A percentile compares a stretch with the other conserved stretches of the same genome.
Evolutionary conservation across 805 yeast genomes (phyloP).

Genomic region (Barnettozyma californica): DNA sequence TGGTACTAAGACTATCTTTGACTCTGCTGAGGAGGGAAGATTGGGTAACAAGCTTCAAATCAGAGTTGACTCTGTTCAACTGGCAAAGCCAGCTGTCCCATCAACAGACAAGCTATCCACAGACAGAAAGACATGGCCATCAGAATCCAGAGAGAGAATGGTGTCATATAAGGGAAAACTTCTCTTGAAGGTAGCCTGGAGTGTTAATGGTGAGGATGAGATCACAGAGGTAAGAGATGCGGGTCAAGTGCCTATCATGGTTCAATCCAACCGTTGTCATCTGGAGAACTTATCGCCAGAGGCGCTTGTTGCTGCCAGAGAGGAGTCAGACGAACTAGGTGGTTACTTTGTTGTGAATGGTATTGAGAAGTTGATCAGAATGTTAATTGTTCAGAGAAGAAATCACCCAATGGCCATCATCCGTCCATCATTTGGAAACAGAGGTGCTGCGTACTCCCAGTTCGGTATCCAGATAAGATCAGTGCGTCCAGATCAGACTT

Average conservation of each 20-base stretch:
- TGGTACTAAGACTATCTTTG: slow-evolving; percentile 81
- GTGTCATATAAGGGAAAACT: slow-evolving; percentile 74
- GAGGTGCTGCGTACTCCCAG: slow-evolving; percentile 86
- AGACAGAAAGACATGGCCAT: slow-evolving; percentile 75
- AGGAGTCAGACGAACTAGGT: slow-evolving; percentile 93
- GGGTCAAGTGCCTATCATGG: slow-evolving; percentile 89
- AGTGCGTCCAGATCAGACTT: slow-evolving; percentile 95
- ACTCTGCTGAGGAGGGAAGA: slow-evolving; percentile 60
- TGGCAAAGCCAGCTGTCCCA: slow-evolving; percentile 79
- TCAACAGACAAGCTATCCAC: slow-evolving; percentile 65
- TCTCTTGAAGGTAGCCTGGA: slow-evolving; percentile 75
- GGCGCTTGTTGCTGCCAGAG: slow-evolving; percentile 70
- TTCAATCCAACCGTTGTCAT: slow-evolving; percentile 88
- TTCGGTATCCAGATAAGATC: slow-evolving; percentile 92
- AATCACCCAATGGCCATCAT: slow-evolving; percentile 97
- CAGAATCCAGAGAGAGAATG: slow-evolving; percentile 88
- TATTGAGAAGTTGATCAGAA: slow-evolving; percentile 91
- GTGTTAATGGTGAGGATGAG: slow-evolving; percentile 84
- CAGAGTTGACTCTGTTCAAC: slow-evolving; percentile 84
- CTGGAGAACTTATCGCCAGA: slow-evolving; percentile 77
- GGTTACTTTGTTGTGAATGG: slow-evolving; percentile 94
- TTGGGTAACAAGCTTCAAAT: slow-evolving; percentile 81
- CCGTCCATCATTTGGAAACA: slow-evolving; percentile 88
- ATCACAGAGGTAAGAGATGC: slow-evolving; percentile 79
- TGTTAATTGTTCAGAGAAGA: slow-evolving; percentile 96